Conservation (phyloP, 108 stramenopile species). For the Fistulifera pelliculosa region DNA sequence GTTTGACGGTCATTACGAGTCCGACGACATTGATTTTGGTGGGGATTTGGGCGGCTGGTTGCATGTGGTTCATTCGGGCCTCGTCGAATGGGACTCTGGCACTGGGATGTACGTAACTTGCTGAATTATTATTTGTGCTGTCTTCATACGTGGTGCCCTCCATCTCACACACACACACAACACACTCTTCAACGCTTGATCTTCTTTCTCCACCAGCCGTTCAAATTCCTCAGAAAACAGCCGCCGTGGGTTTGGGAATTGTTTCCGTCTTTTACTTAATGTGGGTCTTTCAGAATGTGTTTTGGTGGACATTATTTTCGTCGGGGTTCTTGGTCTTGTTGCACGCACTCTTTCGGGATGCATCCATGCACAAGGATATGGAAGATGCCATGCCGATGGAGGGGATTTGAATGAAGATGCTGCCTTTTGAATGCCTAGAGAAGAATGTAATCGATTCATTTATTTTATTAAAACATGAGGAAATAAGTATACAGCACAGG, state of each 20-base stretch:
- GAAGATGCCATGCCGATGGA: slow-evolving; percentile 78
- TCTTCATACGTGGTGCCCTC: neutral
- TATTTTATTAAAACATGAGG: too few species aligned
- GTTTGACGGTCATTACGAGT: slow-evolving; percentile 60
- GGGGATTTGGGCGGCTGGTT: slow-evolving; percentile 57
- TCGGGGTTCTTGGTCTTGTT: slow-evolving; percentile 62
- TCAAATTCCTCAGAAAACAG: slow-evolving; percentile 68
- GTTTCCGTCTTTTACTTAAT: slow-evolving; percentile 56
- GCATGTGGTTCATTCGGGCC: slow-evolving; percentile 64
- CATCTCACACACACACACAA: neutral
- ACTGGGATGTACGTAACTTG: slow-evolving; percentile 41
- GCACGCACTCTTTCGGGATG: slow-evolving; percentile 76
- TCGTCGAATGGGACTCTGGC: slow-evolving; percentile 42
- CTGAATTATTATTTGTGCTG: neutral
- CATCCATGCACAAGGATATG: slow-evolving; percentile 84
- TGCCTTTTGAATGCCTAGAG: slow-evolving; percentile 8
- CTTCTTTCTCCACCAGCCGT: slow-evolving; percentile 23
- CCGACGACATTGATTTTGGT: slow-evolving; percentile 72
- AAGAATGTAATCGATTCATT: too few species aligned
- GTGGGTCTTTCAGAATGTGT: slow-evolving; percentile 54
- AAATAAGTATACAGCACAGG: too few species aligned
- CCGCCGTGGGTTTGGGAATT: slow-evolving; percentile 54
- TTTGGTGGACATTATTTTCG: slow-evolving; percentile 79
- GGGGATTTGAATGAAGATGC: slow-evolving; percentile 43
- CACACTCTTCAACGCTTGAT: neutral